Evolutionary conservation across 108 stramenopile genomes (phyloP).

Genomic region (Nitzschia palea): DNA sequence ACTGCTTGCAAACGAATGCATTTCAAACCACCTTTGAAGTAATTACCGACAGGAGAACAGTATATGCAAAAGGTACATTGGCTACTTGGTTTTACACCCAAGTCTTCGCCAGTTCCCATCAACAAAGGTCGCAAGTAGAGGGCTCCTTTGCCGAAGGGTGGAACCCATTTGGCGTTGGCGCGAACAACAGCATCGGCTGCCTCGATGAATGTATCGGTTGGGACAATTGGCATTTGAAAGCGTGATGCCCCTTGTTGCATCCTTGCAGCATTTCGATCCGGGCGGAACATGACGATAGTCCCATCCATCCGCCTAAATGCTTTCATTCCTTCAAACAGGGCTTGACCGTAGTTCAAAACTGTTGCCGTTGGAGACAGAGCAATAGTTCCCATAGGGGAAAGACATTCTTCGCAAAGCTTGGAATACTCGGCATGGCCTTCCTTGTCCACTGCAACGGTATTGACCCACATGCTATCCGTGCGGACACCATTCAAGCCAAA

Average conservation of each 20-base stretch:
- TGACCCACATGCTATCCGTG: constrained; percentile 30
- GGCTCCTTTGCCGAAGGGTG: constrained; percentile 37
- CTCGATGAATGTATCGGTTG: constrained; percentile 23
- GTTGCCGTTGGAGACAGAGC: constrained; percentile 29
- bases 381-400: constrained; percentile 15
- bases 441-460: not conserved
- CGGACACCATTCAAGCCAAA: constrained; percentile 35
- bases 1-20: constrained; percentile 58
- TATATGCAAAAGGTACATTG: constrained; percentile 39
- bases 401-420: constrained; percentile 4
- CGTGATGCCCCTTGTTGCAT: constrained; percentile 33
- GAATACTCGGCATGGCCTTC: constrained; percentile 34
- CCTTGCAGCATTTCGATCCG: constrained; percentile 34
- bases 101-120: constrained; percentile 35
- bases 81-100: constrained; percentile 36
- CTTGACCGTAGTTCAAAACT: constrained; percentile 50
- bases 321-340: constrained; percentile 47
- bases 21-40: constrained; percentile 56
- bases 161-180: constrained; percentile 41
- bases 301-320: constrained; percentile 42
- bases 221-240: constrained; percentile 38
- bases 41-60: constrained; percentile 61
- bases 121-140: constrained; percentile 44
- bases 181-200: constrained; percentile 35
- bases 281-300: constrained; percentile 39